Conservation (phyloP, 1,284 basidiomycete species). For the Cerioporus squamosus region DNA sequence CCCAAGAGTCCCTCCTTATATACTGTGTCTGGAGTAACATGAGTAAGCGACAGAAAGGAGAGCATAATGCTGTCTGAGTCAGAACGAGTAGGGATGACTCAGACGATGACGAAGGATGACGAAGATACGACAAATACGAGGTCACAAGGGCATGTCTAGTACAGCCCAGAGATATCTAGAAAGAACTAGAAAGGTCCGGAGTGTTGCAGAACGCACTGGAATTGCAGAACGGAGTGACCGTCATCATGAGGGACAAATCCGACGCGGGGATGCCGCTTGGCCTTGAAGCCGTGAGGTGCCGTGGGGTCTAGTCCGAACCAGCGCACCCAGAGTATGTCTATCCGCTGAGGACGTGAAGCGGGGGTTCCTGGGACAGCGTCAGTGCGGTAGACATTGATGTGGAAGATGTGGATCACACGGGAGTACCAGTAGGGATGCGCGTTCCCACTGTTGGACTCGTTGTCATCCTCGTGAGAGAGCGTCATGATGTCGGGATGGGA, state of each 20-base stretch:
- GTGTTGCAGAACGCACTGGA: too few species aligned
- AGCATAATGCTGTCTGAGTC: too few species aligned
- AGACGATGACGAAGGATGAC: too few species aligned
- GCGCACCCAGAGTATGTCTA: slow-evolving; percentile 37
- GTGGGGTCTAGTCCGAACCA: slow-evolving; percentile 17
- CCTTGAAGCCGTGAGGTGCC: not conserved
- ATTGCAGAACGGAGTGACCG: slow-evolving; percentile 25
- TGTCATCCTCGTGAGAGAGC: slow-evolving; percentile 23
- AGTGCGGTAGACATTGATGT: slow-evolving; percentile 22
- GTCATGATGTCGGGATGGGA: slow-evolving; percentile 41
- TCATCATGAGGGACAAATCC: slow-evolving; percentile 6
- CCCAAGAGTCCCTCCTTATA: too few species aligned
- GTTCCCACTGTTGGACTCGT: not conserved
- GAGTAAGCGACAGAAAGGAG: too few species aligned
- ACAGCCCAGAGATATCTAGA: too few species aligned
- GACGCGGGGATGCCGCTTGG: not conserved
- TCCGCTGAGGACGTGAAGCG: slow-evolving; percentile 26
- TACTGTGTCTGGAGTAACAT: too few species aligned
- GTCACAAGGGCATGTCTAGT: too few species aligned
- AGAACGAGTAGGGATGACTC: too few species aligned
- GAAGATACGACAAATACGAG: too few species aligned
- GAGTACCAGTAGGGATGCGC: slow-evolving; percentile 28
- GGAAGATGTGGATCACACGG: slow-evolving; percentile 27
- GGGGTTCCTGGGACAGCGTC: not conserved
- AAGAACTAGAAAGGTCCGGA: too few species aligned